Evolutionary conservation across 192 early-diverging fungal species (phyloP), one percentile per base, ranked within the genome.

Genomic region (Gamsiella multidivaricata): DNA sequence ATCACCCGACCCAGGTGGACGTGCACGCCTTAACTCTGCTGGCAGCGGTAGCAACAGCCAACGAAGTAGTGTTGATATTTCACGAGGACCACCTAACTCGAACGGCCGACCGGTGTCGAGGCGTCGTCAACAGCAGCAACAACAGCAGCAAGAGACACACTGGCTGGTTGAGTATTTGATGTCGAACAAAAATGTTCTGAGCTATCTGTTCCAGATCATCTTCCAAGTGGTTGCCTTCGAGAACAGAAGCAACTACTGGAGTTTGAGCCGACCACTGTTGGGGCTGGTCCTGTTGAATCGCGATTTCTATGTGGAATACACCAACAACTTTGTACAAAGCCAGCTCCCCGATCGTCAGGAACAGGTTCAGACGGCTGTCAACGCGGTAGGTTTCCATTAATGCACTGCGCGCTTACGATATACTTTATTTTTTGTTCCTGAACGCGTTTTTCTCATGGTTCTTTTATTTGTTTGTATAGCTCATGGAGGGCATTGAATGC

Each of bases 181-280:
- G 39, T 81, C 82, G 42, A 83, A 91, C 43, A 82, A 87, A 10
- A 87, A 92, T 22, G 78, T 94, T 10, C 65, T 92, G 34, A 83
- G 84, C 43, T 91, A 86, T 29, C 61, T 94, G 61, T 84, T 95
- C 54, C 54, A 79, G 26, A 82, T 87, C 0, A 70, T 94, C 50
- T 88, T 97, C 65, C 90, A 93, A 43, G 86, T 88, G 18, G 83
- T 95, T 18, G 67, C 94, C 26, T 92, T 96, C 68, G 95, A 96
- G 60, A 93, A 95, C 58, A 78, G 86, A 7, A 83, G 85, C 31
- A 94, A 93, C 64, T 88, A 93, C 68, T 96, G 94, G 94, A 88
- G 89, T 33, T 81, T 96, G 29, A 92, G 92, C 45, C 79, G 94
- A 20, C 94, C 95, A 12, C 82, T 97, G 51, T 84, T 95, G 67